phyloP scores from a whole-genome alignment of 2,329 filamentous ascomycete genomes.

The Xylariaceae sp. region DNA sequence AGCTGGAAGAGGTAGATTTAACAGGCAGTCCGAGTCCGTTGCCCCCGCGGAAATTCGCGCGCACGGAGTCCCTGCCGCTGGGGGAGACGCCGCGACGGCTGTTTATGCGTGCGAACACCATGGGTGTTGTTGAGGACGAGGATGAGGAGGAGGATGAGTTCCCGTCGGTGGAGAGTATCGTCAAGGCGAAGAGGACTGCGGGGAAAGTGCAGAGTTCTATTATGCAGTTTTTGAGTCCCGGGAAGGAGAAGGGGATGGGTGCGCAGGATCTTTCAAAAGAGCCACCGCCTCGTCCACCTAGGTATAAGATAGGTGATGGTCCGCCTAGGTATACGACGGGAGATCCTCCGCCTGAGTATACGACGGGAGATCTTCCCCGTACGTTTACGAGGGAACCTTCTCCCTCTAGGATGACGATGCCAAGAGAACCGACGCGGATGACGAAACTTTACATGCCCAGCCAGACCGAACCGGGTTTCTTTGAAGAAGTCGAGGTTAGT shows the following conservation, averaged over 20 bases:
- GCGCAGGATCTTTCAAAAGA: neutral
- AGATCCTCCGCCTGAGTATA: no score
- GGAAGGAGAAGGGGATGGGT: conserved; percentile 14
- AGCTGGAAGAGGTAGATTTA: conserved; percentile 11
- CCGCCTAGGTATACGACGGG: no score
- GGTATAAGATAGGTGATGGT: no score
- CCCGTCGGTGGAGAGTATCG: conserved; percentile 24
- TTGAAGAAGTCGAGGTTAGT: conserved; percentile 33
- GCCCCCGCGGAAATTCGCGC: conserved; percentile 26
- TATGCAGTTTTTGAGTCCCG: no score
- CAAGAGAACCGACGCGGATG: conserved; percentile 7
- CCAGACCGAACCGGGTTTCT: conserved; percentile 37
- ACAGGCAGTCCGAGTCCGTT: conserved; percentile 17
- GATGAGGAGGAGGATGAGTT: conserved; percentile 17
- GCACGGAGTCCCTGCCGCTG: conserved; percentile 29
- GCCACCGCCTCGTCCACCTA: no score
- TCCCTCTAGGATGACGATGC: conserved; percentile 1
- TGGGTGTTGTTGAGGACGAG: neutral
- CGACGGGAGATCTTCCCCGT: no score
- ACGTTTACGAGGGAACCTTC: no score
- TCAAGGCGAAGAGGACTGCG: neutral
- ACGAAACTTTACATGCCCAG: conserved; percentile 39
- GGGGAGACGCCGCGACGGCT: conserved; percentile 7
- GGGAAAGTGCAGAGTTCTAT: no score
- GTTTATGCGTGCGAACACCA: conserved; percentile 22